These are phyloP conservation scores for Globisporangium echinulatum DNA, from an alignment of 352 stramenopile species.

Conservation along the genomic window DNA sequence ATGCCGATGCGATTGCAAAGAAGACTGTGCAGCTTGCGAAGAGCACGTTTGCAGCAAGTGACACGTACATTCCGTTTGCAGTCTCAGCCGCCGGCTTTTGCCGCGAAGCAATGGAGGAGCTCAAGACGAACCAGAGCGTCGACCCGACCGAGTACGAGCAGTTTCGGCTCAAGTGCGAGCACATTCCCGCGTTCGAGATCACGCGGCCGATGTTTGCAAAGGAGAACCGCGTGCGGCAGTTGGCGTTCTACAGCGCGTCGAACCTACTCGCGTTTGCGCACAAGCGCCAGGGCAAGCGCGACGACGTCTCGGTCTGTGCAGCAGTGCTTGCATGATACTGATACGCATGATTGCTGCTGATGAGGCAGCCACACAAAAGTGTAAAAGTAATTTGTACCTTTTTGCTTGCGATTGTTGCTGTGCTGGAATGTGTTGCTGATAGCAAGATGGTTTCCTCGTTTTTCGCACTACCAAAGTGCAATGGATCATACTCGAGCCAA, in stretches of 20 bases:
- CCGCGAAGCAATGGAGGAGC: constrained; percentile 65
- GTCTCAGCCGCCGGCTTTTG: constrained; percentile 80
- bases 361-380: too few species aligned
- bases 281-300: constrained; percentile 84
- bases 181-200: constrained; percentile 60
- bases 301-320: constrained; percentile 83
- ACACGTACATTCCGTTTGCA: constrained; percentile 81
- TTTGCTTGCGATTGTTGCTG: neutral
- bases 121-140: constrained; percentile 59
- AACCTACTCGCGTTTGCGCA: constrained; percentile 85
- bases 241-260: constrained; percentile 86
- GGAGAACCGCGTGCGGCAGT: constrained; percentile 77
- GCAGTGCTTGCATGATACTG: constrained; percentile 62
- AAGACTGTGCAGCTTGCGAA: constrained; percentile 61
- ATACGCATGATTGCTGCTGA: too few species aligned
- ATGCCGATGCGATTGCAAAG: constrained; percentile 73
- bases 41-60: constrained; percentile 55
- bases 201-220: constrained; percentile 64
- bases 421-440: neutral
- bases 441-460: neutral
- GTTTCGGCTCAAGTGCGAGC: constrained; percentile 66
- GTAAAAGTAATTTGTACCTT: constrained; percentile 10
- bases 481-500: neutral
- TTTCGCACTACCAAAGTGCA: neutral
- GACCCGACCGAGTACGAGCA: constrained; percentile 57